Evolutionary conservation across 768 basidiomycete species (phyloP), one percentile per base, ranked within the genome.

Genomic region (Tubosaeta sp.): DNA sequence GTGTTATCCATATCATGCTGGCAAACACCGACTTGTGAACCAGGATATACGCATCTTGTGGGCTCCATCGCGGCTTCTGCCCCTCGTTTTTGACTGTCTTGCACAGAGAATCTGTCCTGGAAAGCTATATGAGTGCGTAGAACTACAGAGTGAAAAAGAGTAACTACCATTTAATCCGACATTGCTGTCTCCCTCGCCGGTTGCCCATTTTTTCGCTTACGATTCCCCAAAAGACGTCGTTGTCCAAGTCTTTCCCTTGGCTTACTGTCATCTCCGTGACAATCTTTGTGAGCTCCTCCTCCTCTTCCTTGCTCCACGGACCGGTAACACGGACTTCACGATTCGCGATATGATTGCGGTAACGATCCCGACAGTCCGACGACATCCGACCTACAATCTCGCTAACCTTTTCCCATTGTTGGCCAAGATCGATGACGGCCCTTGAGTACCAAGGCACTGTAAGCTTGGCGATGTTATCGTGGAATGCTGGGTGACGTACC

Each of bases 311-410:
- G n/a, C 83, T 78, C 91, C 91, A 93, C 38, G 74, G 56, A 78
- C 88, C 89, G 47, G 71, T 72, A 7, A 76, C 62, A n/a, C 87
- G 82, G 12, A 78, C 72, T 22, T 85, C 84, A 14, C 82, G 78
- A 57, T 85, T 79, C 17, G 82, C 75, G 27, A 93, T 78, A 59
- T 93, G 87, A 64, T 93, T 93, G 48, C 91, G 84, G 68, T 85
- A 92, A 50, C 91, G 79, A 68, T 93, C 91, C 10, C 91, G 79
- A 67, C 91, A 93, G 64, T 93, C 91, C 3, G 83, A 74, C 16
- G 86, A 82, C 78, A 82, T 84, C 39, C 91, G 77, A 25, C 87
- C 87, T 6, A 93, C 88, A 17, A 75, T 65, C 39, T 70, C 70
- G 61, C 85, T 83, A 41, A 93, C 78, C 60, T 84, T 86, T 69